Base-by-base conservation (phyloP, 345 rosid genomes). In the Dovyalis caffra region DNA sequence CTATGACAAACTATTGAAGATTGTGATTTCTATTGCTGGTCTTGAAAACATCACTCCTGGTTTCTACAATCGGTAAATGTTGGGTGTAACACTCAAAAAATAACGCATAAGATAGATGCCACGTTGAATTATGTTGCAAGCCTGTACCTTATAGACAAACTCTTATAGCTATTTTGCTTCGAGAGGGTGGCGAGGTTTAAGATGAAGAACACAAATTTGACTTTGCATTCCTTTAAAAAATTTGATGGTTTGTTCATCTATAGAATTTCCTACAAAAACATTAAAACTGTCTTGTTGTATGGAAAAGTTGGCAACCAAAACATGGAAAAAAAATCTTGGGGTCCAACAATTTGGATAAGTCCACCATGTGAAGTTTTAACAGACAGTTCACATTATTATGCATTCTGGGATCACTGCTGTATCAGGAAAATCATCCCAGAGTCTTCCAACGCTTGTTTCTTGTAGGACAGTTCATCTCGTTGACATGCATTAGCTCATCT, bases 381-480 rank as follows among this genome's bases (percentile, higher is more conserved):
- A 33, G 21, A 12, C 23, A 23, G 9, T 26, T 18, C 38, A 40
- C 26, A 25, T 7, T 60, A 8, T 28, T 12, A 1, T 63, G 16
- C n/a, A 68, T 64, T 37, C 38, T 34, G 23, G 29, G 64, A 34
- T 63, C 33, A 23, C 34, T 73, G 28, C 6, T 69, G 8, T 45
- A 75, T 29, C 49, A n/a, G 33, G 63, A 57, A 8, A 47, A 6
- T 58, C 26, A 26, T 60, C 23, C 47, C 9, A n/a, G 56, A 23
- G 14, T 53, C 28, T 20, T 74, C 37, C 34, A 62, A 20, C 5
- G 14, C 58, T 8, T n/a, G 32, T 51, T 28, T 16, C 16, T 28
- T 74, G 21, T 26, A 40, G 53, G 53, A 58, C 37, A 53, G 56
- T 37, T 63, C 68, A 35, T 74, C 70, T 53, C 70, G 25, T 58